Base-by-base conservation (phyloP, 805 yeast genomes). In the Pichia gijzeniarum region DNA sequence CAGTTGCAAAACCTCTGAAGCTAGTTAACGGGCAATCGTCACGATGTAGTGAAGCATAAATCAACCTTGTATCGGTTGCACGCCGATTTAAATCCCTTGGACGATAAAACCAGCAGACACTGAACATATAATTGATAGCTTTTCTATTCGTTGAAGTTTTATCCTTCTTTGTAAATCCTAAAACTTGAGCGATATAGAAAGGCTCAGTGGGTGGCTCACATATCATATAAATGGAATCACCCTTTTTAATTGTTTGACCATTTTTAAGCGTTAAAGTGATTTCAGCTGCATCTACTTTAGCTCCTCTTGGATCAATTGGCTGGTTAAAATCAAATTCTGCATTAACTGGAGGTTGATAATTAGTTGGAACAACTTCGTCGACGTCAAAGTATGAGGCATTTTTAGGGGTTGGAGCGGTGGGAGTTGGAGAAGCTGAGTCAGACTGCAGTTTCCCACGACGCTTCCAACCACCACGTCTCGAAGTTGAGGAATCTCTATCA, bases 181-280 rank as follows among this genome's bases (percentile, higher is more conserved):
- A 76, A 34, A 91, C 73, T 35, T 91, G 71, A 1, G 95, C 98
- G 37, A 93, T 76, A 56, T 88, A 86, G 68, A 85, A 93, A 0
- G 98, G 97, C 56, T 88, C 96, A 2, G 95, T 93, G 0, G 96
- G 88, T 1, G 96, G 96, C 61, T 88, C 96, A 51, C 93, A 79
- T 12, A 90, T 73, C 80, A 90, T 79, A 60, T 85, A 89, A 9
- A 89, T 82, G 48, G 72, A 79, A 47, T 89, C 95, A 43, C 77
- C 78, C 49, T 76, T 77, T 4, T 50, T 49, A n/a, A 77, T 48
- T 38, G 57, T 61, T 44, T 64, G 59, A 3, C 65, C 59, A 40
- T 64, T 66, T 47, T 59, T 76, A 40, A 74, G 65, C 2, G 68
- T 64, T 34, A 75, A 53, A 0, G 67, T 60, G 3, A 18, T 36